Evolutionary conservation across 352 stramenopile species (phyloP).

Genomic region (Pythium brachiatum): DNA sequence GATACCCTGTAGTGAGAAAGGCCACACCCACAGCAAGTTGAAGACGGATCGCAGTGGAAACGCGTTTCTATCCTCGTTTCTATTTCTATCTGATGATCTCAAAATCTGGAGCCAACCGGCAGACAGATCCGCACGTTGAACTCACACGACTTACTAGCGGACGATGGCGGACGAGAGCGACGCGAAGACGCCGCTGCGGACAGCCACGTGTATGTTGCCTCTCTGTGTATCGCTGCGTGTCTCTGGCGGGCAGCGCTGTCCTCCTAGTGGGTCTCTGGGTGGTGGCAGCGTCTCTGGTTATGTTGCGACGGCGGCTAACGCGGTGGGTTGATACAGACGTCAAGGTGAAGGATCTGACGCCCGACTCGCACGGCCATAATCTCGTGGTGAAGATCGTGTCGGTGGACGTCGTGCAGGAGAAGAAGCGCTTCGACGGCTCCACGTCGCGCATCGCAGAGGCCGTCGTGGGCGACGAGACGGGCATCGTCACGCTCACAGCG

Average conservation of each 20-base stretch:
- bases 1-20: neutral
- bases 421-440: constrained; percentile 69
- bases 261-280: no score
- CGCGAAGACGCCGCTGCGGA: constrained; percentile 18
- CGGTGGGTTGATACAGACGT: no score
- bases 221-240: neutral
- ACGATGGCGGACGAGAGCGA: neutral
- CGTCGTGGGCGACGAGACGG: constrained; percentile 78
- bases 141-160: neutral
- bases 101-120: neutral
- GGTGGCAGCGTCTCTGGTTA: no score
- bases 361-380: constrained; percentile 77
- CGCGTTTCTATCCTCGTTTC: constrained; percentile 10
- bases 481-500: constrained; percentile 77
- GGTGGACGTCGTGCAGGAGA: constrained; percentile 53
- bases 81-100: constrained; percentile 15
- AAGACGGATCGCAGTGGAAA: neutral
- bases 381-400: constrained; percentile 74
- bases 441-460: constrained; percentile 70
- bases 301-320: no score
- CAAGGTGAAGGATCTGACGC: constrained; percentile 73
- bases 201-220: constrained; percentile 22
- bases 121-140: constrained; percentile 10
- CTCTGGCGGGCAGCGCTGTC: neutral
- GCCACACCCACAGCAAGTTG: neutral